Base-by-base conservation (phyloP, 2,329 filamentous ascomycete genomes). In the Aschersonia sp. region DNA sequence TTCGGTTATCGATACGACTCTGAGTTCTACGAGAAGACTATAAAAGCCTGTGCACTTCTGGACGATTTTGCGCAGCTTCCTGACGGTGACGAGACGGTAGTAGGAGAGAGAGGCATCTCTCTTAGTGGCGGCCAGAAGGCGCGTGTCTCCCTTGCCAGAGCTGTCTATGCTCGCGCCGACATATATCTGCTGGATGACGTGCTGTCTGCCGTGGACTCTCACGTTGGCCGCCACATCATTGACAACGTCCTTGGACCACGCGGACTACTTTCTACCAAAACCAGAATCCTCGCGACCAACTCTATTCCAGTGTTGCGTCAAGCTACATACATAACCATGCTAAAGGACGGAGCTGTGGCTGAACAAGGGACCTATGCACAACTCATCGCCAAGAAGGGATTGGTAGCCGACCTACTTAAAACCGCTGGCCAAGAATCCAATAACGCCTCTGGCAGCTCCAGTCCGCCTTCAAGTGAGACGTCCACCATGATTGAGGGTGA, bases 101-200 rank as follows among this genome's bases (percentile, higher is more conserved):
- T 98, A 39, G 92, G 92, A 49, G 94, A 98, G 68, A 83, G 92
- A 52, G 92, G 92, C 41, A 98, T 98, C 49, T 97, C 90, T 2
- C 71, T 98, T 30, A 95, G 89, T 52, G 90, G 90, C 54, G 92
- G 94, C 5, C 92, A 98, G 62, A 98, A 95, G 67, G 90, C 92
- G 48, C 85, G 92, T 52, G 74, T 98, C 51, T 90, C 88, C 11
- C 73, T 98, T 47, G 92, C 92, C 41, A 79, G 92, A 62, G 90
- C 94, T 32, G 92, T 98, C 1, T 98, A 98, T 60, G 89, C 94
- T 46, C 79, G 92, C 55, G 88, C 92, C n/a, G 94, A 98, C 62
- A 80, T 98, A 45, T 97, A 97, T 59, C 73, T 98, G 10, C 73
- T 98, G 9, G 92, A 98, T 55, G 92, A 98, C 61, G 85, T 89